Base-by-base conservation (phyloP, 225 moss, liverwort and hornwort species). In the Ulota crispa region DNA sequence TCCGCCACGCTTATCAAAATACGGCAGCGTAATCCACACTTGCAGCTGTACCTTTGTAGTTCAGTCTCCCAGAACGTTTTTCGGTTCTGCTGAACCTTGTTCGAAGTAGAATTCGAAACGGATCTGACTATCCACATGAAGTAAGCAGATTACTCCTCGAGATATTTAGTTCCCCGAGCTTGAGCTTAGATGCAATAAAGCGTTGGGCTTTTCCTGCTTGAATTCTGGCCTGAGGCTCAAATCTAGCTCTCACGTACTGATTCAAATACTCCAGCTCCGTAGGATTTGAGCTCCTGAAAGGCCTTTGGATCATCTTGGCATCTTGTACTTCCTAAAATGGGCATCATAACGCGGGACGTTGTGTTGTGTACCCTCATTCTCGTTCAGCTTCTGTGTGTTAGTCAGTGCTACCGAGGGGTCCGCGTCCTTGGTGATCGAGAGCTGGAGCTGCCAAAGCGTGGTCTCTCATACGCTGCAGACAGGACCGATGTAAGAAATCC, bases 401-500 rank as follows among this genome's bases (percentile, higher is more conserved):
- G 73, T 69, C 73, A 84, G 37, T 74, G 84, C 75, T 78, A 81
- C 50, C 81, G 57, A 75, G 81, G 70, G 26, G 77, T 73, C 26
- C 73, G 64, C 70, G 45, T 30, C 27, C 77, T 55, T 36, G 5
- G 64, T 21, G 78, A 39, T 68, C 73, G 63, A 26, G 81, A 84
- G 50, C 64, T 73, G 70, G 84, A 87, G 64, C 41, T 81, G 2
- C 69, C 78, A 27, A 69, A 64, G 31, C 81, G 78, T 16, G 68
- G 18, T 26, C 37, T 77, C 45, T n/a, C 78, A 10, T 32, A 63
- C 64, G 64, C 78, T 59, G 69, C 81, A 56, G 64, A 65, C 39
- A 39, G 57, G 3, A 43, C 28, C 69, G 57, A 84, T 26, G 87
- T 87, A 81, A 87, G 87, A 69, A 60, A 62, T 41, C 65, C 79